Evolutionary conservation across 768 basidiomycete species (phyloP), one percentile per base, ranked within the genome.

Genomic region (Paxillus rubicundulus): DNA sequence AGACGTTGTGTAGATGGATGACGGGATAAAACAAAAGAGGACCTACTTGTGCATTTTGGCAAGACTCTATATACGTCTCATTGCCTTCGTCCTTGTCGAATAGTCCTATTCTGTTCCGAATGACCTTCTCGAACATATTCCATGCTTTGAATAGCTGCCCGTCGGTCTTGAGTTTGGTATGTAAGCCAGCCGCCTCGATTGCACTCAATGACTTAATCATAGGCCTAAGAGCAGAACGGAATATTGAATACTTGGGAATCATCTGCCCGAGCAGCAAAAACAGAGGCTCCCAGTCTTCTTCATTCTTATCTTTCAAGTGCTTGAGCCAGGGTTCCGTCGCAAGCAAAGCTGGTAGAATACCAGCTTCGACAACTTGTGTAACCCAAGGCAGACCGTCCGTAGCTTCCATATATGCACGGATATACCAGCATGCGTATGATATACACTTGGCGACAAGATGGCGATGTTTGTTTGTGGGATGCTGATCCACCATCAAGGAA

Each of bases 401-500:
- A 30, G 50, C 58, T 43, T 70, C 66, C 30, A 61, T 54, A n/a
- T 59, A 63, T 5, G 58, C 53, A 9, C 67, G 68, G 39, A 67
- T 61, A 32, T 65, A 63, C 66, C 68, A 68, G 20, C 65, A 68
- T 12, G 57, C 63, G 32, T 61, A 65, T 4, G 68, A 70, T 42
- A 68, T 50, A 30, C 51, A 57, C 37, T 61, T 68, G 21, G 68
- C 64, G 21, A 63, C 41, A 45, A 63, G 39, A 13, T 38, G 1
- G 16, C 16, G 59, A 8, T 39, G 49, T 13, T 55, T 10, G 20
- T 41, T 37, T 16, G 32, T 41, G 16, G 54, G 24, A 36, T 54
- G 53, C 32, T 27, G 50, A 36, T 24, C 45, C 21, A 58, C 56
- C 54, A 68, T 20, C 13, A 44, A 45, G 9, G n/a, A 20, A 20